Conservation (phyloP, 2,329 filamentous ascomycete genomes). For the Pseudocercospora fijiensis region DNA sequence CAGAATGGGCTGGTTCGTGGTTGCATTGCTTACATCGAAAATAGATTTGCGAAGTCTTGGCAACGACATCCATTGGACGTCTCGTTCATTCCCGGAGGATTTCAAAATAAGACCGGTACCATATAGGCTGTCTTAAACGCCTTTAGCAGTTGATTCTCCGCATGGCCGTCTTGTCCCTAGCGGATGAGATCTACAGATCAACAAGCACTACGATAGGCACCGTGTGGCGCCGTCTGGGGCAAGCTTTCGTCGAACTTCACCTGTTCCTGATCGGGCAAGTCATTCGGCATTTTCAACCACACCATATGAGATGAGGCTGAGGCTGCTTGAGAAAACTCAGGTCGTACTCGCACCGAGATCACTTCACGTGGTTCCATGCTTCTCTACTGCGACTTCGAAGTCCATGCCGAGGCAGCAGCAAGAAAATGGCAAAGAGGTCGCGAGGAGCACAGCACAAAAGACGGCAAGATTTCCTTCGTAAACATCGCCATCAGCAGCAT, state of each 20-base stretch:
- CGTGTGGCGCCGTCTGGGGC: slow-evolving; percentile 5
- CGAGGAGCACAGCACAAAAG: neutral
- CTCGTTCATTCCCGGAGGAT: neutral
- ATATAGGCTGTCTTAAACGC: too few species aligned
- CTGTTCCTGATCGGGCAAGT: neutral
- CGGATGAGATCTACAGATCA: slow-evolving; percentile 2
- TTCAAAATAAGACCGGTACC: neutral
- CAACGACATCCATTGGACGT: neutral
- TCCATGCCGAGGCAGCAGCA: neutral
- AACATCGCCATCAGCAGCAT: neutral
- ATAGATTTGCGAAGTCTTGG: neutral
- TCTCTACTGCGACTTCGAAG: too few species aligned
- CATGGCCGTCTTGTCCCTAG: neutral
- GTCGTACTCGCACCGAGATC: neutral
- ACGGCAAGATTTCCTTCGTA: neutral
- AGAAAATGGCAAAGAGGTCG: neutral
- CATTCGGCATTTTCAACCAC: neutral
- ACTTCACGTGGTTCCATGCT: neutral
- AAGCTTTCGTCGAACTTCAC: slow-evolving; percentile 1
- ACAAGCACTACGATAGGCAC: slow-evolving; percentile 3
- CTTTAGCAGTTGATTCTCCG: too few species aligned
- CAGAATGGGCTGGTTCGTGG: neutral
- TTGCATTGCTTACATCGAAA: neutral
- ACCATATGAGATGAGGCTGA: too few species aligned
- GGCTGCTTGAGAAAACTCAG: neutral